These are phyloP conservation scores for Pyrus pyrifolia DNA, from an alignment of 306 rosid genomes.

Conservation along the genomic window DNA sequence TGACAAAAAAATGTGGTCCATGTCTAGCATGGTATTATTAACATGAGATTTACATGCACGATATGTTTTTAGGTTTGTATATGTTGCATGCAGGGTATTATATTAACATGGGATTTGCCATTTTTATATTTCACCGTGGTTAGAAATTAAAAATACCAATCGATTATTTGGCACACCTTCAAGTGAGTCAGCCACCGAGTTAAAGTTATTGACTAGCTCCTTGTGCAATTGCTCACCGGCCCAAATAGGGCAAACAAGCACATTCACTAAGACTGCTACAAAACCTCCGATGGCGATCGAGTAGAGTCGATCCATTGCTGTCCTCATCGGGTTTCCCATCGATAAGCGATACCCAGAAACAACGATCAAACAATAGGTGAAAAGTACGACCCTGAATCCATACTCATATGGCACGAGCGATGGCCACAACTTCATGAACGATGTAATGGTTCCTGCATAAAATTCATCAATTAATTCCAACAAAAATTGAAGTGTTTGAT, in stretches of 20 bases:
- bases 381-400: slow-evolving; percentile 52
- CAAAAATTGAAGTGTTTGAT: background rate
- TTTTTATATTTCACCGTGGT: background rate
- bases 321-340: slow-evolving; percentile 56
- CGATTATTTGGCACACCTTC: slow-evolving; percentile 30
- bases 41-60: background rate
- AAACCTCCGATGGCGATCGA: slow-evolving; percentile 63
- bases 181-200: slow-evolving; percentile 61
- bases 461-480: background rate
- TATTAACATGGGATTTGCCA: too few relatives aligned
- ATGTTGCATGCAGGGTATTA: too few relatives aligned
- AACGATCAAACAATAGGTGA: slow-evolving; percentile 56
- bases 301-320: slow-evolving; percentile 49
- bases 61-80: too few relatives aligned
- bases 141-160: too few relatives aligned
- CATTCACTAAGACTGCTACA: slow-evolving; percentile 56
- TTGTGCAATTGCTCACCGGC: slow-evolving; percentile 63
- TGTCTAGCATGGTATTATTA: too few relatives aligned
- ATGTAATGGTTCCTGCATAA: slow-evolving; percentile 43
- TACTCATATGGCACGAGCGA: slow-evolving; percentile 53
- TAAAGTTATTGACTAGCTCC: slow-evolving; percentile 41
- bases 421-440: slow-evolving; percentile 61
- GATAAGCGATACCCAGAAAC: slow-evolving; percentile 50
- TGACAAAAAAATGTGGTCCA: background rate
- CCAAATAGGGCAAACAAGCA: slow-evolving; percentile 60